Evolutionary conservation across 2,329 filamentous ascomycete genomes (phyloP).

Genomic region (Fusarium agapanthi): DNA sequence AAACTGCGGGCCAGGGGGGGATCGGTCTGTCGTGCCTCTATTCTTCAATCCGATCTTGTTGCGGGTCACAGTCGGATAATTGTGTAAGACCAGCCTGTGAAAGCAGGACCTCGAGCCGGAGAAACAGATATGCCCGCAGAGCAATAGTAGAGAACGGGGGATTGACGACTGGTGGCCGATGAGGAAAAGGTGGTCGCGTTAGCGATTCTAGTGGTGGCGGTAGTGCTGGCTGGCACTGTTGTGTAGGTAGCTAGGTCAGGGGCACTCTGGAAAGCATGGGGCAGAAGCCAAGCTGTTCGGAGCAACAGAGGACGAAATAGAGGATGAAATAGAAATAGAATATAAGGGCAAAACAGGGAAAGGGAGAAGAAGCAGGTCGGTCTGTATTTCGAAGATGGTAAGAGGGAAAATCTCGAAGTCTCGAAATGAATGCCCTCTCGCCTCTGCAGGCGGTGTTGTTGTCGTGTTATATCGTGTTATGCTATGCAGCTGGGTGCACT

Average conservation of each 20-base stretch:
- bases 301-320: background rate
- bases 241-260: constrained; percentile 20
- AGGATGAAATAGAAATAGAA: background rate
- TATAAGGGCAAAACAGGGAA: background rate
- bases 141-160: constrained; percentile 14
- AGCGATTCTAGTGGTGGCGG: constrained; percentile 10
- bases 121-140: constrained; percentile 5
- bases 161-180: constrained; percentile 35
- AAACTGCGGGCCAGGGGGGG: constrained; percentile 33
- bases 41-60: constrained; percentile 11
- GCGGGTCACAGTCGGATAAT: constrained; percentile 20
- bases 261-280: constrained; percentile 17
- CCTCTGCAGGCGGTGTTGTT: constrained; percentile 4
- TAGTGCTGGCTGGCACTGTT: background rate
- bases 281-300: background rate
- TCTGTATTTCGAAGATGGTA: constrained; percentile 17
- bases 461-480: constrained; percentile 24
- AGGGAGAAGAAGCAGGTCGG: background rate
- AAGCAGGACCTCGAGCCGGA: background rate
- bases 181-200: constrained; percentile 17
- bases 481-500: constrained; percentile 3
- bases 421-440: constrained; percentile 12
- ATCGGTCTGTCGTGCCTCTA: background rate
- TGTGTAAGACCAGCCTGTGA: constrained; percentile 16
- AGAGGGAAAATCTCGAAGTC: constrained; percentile 19